Evolutionary conservation across 495 filamentous ascomycete genomes (phyloP), one percentile per base, ranked within the genome.

Genomic region (Penicillium ochrochloron): DNA sequence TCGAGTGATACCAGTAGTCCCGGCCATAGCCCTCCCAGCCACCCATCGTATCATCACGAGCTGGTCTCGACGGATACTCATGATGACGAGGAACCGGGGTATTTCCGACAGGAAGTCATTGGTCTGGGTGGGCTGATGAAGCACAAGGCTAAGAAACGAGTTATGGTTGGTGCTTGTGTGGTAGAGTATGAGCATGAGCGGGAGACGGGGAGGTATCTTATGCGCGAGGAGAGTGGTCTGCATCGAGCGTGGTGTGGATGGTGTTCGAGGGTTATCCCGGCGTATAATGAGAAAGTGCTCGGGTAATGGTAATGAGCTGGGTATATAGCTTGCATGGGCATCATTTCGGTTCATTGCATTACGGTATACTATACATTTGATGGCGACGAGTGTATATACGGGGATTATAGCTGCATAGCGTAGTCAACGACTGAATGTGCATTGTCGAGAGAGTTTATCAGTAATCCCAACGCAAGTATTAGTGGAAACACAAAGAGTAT

Each of bases 81-180:
- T 60, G 70, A 73, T 33, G 80, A 82, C 60, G 80, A 84, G 67
- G 76, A 78, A 33, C 82, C 85, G 4, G 92, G 93, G 19, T 96
- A 96, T 71, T 85, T 85, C 65, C 80, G 88, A 31, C 92, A 94
- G 71, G 93, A 97, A 75, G 88, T 96, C 65, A 91, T 95, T 69
- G 93, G 93, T 5, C 86, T 97, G 35, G 93, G 93, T 15, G 93
- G 93, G 0, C 82, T 87, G 11, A 85, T 96, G 53, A 96, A 94
- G 82, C 90, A 88, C 62, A 94, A 92, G 76, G 77, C 87, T 9
- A 90, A 92, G 74, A 88, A 89, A 66, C 86, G 89, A 69, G 86
- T 94, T 15, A 80, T 83, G 62, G 86, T 97, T 2, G 93, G 93
- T 15, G 90, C 89, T 21, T 92, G 89, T 63, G 93, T 96, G 35